These are phyloP conservation scores for Xylariaceae sp. DNA, from an alignment of 2,329 filamentous ascomycete species.

Conservation along the genomic window DNA sequence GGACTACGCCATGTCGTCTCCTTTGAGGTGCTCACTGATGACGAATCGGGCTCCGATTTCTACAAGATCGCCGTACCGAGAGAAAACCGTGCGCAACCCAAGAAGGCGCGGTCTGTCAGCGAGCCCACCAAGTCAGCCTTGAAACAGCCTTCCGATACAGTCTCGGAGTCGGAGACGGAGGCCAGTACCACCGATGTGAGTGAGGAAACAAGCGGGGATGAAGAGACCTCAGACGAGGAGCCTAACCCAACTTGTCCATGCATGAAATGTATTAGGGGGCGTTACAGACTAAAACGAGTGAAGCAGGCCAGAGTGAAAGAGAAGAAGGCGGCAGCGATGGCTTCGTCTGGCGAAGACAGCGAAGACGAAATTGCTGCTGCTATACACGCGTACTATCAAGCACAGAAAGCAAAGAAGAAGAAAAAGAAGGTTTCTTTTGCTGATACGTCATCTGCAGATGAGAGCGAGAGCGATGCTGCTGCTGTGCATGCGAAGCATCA, in stretches of 20 bases:
- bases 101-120: slow-evolving; percentile 29
- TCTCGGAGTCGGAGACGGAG: slow-evolving; percentile 25
- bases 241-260: slow-evolving; percentile 48
- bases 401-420: neutral
- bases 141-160: slow-evolving; percentile 19
- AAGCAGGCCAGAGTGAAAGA: slow-evolving; percentile 36
- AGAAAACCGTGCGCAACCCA: slow-evolving; percentile 31
- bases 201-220: slow-evolving; percentile 28
- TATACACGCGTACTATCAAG: slow-evolving; percentile 13
- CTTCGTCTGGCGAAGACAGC: slow-evolving; percentile 16
- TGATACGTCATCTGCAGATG: slow-evolving; percentile 23
- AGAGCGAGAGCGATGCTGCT: slow-evolving; percentile 15
- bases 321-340: slow-evolving; percentile 8
- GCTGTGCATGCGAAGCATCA: slow-evolving; percentile 28
- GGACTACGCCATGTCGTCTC: slow-evolving; percentile 35
- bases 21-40: slow-evolving; percentile 58
- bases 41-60: slow-evolving; percentile 57
- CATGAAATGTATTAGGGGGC: slow-evolving; percentile 39
- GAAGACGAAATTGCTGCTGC: slow-evolving; percentile 11
- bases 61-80: slow-evolving; percentile 58
- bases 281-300: slow-evolving; percentile 37
- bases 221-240: slow-evolving; percentile 36
- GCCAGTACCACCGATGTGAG: slow-evolving; percentile 26
- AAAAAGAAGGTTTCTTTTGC: slow-evolving; percentile 20
- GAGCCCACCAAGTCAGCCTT: slow-evolving; percentile 45